Evolutionary conservation across 495 filamentous ascomycete genomes (phyloP), one percentile per base, ranked within the genome.

Genomic region (Hypoxylon rickii): DNA sequence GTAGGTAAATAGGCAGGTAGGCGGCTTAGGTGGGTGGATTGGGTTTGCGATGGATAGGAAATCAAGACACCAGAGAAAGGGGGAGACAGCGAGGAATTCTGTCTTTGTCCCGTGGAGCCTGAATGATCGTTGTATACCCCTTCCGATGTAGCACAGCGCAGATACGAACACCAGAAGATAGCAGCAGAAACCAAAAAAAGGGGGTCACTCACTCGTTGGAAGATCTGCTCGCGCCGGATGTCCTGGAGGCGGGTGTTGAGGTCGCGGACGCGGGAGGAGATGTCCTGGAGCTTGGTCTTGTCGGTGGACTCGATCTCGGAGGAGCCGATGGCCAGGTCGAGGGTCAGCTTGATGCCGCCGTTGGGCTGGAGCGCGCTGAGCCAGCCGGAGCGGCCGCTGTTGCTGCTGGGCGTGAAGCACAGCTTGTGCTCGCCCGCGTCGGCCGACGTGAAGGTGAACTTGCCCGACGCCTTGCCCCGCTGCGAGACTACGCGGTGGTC

Each of bases 311-410:
- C 92, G 68, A 98, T 96, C 70, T 88, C 85, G 76, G 86, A 92
- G 38, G 95, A 97, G 59, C 94, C 94, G 75, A 97, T 96, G 49
- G 89, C 94, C 69, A 98, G 72, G 76, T 98, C 94, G 50, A 98
- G 83, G 18, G 84, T 85, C 59, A 98, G 77, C 55, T 86, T 86
- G 69, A 97, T 85, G 39, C 85, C 89, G 59, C 90, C 90, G 51
- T 80, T 79, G 37, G 85, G 77, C 24, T 78, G 67, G 12, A 76
- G 69, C n/a, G 77, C 77, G 33, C 78, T 83, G 43, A 96, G 78
- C 89, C 90, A 95, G 61, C 83, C 86, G 37, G 77, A 71, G 1
- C 75, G 76, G 29, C 81, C 77, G 42, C 76, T 79, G 63, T 58
- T 74, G 50, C 85, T 86, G 26, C 86, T 85, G 7, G 92, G 89